These are phyloP conservation scores for Scheffersomyces stipitis DNA, from an alignment of 805 yeast species.

Conservation along the genomic window DNA sequence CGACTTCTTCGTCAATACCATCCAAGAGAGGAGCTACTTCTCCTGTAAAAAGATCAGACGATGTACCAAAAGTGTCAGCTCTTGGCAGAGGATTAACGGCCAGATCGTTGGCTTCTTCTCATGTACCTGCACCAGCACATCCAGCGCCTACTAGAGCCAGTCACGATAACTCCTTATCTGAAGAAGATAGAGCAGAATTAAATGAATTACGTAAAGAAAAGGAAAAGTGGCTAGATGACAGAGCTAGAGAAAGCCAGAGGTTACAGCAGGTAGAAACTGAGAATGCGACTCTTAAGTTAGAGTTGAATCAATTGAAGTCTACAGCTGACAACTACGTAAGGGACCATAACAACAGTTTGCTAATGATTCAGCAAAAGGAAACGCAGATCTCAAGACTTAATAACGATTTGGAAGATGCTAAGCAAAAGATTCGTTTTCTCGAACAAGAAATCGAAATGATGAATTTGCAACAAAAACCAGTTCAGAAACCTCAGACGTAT, in stretches of 20 bases:
- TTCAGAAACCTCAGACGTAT: conserved; percentile 2
- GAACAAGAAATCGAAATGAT: conserved; percentile 44
- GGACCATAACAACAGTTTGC: conserved; percentile 49
- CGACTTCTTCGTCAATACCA: conserved; percentile 46
- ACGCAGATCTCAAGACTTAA: conserved; percentile 61
- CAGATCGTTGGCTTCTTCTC: conserved; percentile 36
- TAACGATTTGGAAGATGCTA: conserved; percentile 61
- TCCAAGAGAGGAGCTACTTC: conserved; percentile 71
- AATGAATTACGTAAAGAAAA: conserved; percentile 55
- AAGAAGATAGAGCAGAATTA: conserved; percentile 46
- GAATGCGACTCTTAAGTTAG: conserved; percentile 23
- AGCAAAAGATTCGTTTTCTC: conserved; percentile 50
- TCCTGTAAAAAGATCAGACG: conserved; percentile 53
- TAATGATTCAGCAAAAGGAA: conserved; percentile 64
- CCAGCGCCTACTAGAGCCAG: conserved; percentile 9
- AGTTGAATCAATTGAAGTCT: conserved; percentile 20
- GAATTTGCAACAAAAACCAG: conserved; percentile 30
- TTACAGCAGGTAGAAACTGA: conserved; percentile 25
- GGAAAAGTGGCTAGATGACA: conserved; percentile 37
- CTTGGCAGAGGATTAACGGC: conserved; percentile 43
- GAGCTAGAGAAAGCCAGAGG: conserved; percentile 19
- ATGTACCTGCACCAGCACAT: conserved; percentile 11
- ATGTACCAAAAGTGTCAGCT: conserved; percentile 25
- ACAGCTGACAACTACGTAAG: conserved; percentile 44
- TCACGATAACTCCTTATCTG: conserved; percentile 10